Conservation (phyloP, 257 asterid genomes). For the Gynochthodes officinalis region DNA sequence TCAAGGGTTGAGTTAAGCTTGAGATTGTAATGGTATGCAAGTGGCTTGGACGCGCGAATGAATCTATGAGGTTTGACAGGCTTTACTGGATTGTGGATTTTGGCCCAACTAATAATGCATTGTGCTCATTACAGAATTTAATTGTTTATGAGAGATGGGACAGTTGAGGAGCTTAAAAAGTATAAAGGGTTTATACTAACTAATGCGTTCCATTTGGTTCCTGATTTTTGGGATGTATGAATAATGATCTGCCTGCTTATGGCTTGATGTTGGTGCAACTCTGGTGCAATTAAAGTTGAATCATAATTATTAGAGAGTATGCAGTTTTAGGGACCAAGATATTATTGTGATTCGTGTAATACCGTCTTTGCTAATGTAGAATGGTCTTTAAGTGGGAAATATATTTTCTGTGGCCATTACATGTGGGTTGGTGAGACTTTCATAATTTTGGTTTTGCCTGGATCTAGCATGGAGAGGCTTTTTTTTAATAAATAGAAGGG, state of each 20-base stretch:
- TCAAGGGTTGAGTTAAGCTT: conserved; percentile 18
- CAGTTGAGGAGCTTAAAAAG: background rate
- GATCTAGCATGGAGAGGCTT: background rate
- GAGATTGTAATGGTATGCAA: conserved; percentile 14
- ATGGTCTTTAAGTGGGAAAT: background rate
- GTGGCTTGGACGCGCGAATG: conserved; percentile 8
- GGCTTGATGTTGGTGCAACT: too few species aligned
- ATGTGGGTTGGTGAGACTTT: background rate
- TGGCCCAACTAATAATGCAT: background rate
- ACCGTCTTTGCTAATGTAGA: background rate
- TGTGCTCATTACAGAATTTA: background rate
- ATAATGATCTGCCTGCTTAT: background rate
- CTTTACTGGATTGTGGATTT: conserved; percentile 12
- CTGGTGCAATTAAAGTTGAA: background rate
- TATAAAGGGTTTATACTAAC: background rate
- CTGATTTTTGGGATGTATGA: background rate
- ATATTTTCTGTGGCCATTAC: background rate
- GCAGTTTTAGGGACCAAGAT: background rate
- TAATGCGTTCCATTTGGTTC: background rate
- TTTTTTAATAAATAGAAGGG: too few species aligned
- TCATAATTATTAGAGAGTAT: background rate
- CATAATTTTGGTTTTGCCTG: background rate
- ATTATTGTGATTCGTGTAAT: background rate
- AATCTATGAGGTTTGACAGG: conserved; percentile 20
- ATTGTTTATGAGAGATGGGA: background rate